Conservation (phyloP, 129 eudicot genomes). For the Centaurea solstitialis region DNA sequence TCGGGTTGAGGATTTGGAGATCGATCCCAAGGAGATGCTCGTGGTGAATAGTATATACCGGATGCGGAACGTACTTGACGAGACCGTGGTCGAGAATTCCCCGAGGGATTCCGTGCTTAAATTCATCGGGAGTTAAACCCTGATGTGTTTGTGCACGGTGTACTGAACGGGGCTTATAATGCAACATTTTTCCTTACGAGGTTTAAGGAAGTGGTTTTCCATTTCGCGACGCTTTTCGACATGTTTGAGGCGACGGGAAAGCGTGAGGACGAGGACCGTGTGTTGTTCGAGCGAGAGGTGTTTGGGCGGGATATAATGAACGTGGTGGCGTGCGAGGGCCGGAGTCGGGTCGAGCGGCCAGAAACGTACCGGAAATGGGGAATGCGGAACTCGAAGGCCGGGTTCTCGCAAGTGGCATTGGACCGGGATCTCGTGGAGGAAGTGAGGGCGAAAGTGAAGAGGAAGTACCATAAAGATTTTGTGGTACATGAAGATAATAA, state of each 20-base stretch:
- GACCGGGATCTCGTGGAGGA: slow-evolving; percentile 21
- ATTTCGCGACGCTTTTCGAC: slow-evolving; percentile 48
- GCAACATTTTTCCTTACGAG: slow-evolving; percentile 42
- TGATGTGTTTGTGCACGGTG: slow-evolving; percentile 43
- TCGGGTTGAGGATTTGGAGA: slow-evolving; percentile 38
- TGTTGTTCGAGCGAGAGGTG: slow-evolving; percentile 37
- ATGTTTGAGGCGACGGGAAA: slow-evolving; percentile 39
- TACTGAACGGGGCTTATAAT: slow-evolving; percentile 40
- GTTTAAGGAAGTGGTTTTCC: slow-evolving; percentile 46
- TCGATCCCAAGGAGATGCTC: slow-evolving; percentile 42
- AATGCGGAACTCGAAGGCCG: slow-evolving; percentile 29
- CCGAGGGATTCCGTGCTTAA: slow-evolving; percentile 45
- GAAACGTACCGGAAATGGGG: slow-evolving; percentile 59
- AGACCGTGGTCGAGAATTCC: slow-evolving; percentile 40
- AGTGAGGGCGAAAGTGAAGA: slow-evolving; percentile 17
- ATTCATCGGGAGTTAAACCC: slow-evolving; percentile 40
- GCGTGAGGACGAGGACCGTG: slow-evolving; percentile 33
- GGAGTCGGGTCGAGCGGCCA: slow-evolving; percentile 60
- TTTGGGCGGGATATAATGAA: slow-evolving; percentile 33
- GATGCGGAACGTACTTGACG: slow-evolving; percentile 45
- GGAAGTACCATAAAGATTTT: slow-evolving; percentile 42
- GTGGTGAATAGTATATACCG: slow-evolving; percentile 47
- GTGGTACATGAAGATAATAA: slow-evolving; percentile 43
- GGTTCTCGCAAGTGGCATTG: slow-evolving; percentile 36
- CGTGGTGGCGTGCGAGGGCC: slow-evolving; percentile 50